A percentile compares a stretch with the other conserved stretches of the same genome.
Conservation (phyloP, 495 filamentous ascomycete genomes). For the Acidiella bohemica region DNA sequence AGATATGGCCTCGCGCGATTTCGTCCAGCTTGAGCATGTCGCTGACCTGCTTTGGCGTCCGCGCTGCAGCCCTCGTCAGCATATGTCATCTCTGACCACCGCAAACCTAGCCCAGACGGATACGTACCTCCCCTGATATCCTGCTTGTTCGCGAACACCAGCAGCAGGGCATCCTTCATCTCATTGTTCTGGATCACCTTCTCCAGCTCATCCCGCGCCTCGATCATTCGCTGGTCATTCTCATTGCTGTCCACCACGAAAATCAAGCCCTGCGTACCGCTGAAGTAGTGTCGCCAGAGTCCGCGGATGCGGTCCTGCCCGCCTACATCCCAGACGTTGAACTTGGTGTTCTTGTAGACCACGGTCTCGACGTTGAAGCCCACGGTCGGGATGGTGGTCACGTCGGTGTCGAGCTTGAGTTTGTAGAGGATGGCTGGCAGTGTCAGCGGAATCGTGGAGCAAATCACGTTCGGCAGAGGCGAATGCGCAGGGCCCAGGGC, state of each 20-base stretch:
- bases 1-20: conserved; percentile 74
- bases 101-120: not conserved
- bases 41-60: conserved; percentile 77
- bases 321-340: conserved; percentile 99
- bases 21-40: conserved; percentile 70
- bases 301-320: conserved; percentile 99
- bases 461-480: not conserved
- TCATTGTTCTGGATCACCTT: conserved; percentile 94
- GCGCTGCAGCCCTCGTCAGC: conserved; percentile 39
- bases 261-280: conserved; percentile 94
- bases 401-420: conserved; percentile 92
- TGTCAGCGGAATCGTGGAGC: conserved; percentile 6
- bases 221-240: conserved; percentile 68
- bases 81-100: not conserved
- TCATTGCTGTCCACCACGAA: conserved; percentile 95
- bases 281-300: conserved; percentile 97
- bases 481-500: not conserved
- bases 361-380: conserved; percentile 99
- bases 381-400: conserved; percentile 98
- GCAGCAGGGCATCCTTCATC: conserved; percentile 89
- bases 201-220: conserved; percentile 78
- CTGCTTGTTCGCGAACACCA: conserved; percentile 98
- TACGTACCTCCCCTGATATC: conserved; percentile 65
- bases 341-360: conserved; percentile 97
- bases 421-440: conserved; percentile 86